phyloP scores from a whole-genome alignment of 2,329 filamentous ascomycete genomes.

The Diaporthe velutina region DNA sequence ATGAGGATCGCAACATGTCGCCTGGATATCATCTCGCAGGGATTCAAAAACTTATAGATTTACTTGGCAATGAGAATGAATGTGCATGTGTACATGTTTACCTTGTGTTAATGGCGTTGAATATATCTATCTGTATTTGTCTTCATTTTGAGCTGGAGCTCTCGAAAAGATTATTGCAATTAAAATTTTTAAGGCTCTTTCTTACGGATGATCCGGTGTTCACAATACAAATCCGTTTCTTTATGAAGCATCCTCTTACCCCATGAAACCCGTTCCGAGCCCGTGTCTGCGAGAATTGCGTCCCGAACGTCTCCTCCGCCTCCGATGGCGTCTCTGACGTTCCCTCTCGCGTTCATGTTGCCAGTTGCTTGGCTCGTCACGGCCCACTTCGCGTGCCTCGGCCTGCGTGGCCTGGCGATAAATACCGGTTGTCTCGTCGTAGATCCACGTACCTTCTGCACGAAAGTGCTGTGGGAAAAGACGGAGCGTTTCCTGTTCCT shows the following conservation, averaged over 20 bases:
- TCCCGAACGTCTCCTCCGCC: background rate
- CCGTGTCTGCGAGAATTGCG: background rate
- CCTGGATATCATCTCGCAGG: no score
- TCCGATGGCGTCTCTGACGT: background rate
- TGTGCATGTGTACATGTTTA: no score
- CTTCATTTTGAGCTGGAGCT: background rate
- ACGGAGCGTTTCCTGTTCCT: background rate
- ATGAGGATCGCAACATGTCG: no score
- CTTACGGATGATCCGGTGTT: background rate
- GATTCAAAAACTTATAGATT: no score
- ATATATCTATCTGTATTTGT: no score
- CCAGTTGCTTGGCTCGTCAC: background rate
- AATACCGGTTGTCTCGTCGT: background rate
- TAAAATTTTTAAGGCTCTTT: background rate
- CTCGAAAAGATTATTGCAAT: background rate
- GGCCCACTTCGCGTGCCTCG: conserved; percentile 7
- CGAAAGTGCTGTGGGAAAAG: background rate
- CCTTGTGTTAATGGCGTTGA: no score
- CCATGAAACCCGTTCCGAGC: background rate
- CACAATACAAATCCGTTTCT: background rate
- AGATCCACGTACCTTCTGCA: background rate
- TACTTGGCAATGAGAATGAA: no score
- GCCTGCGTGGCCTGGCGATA: conserved; percentile 16
- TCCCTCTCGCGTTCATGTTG: background rate
- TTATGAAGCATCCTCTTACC: no score